A percentile compares a stretch with the other conserved stretches of the same genome.
Evolutionary conservation across 1,284 basidiomycete genomes (phyloP).

Genomic region (Boletus putidus): DNA sequence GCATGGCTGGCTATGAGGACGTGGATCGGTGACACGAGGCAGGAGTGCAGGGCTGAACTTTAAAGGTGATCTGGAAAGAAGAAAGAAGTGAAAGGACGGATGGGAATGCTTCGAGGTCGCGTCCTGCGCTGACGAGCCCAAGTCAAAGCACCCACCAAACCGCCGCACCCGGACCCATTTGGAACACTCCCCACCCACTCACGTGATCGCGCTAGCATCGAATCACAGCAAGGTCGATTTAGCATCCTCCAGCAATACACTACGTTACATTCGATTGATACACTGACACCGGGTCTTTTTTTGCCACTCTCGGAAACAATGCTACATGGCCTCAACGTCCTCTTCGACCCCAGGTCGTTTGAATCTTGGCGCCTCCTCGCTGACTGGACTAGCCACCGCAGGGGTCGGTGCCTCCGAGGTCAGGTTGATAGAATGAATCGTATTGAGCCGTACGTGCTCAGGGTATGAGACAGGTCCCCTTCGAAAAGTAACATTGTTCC

Average conservation of each 20-base stretch:
- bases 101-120: constrained; percentile 35
- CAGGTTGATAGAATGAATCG: not conserved
- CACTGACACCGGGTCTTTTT: not conserved
- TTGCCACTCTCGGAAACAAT: not conserved
- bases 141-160: constrained; percentile 24
- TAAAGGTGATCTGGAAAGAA: constrained; percentile 13
- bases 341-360: not conserved
- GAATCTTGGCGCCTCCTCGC: not conserved
- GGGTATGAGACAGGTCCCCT: not conserved
- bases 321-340: not conserved
- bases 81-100: constrained; percentile 20
- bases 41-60: constrained; percentile 3
- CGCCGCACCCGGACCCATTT: constrained; percentile 34
- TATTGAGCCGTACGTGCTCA: not conserved
- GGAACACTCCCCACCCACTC: constrained; percentile 28
- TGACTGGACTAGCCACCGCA: not conserved
- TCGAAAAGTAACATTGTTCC: not conserved
- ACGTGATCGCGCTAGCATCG: constrained; percentile 26
- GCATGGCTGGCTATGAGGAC: constrained; percentile 37
- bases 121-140: constrained; percentile 42
- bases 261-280: not conserved
- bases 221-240: constrained; percentile 4
- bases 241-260: constrained; percentile 4
- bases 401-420: not conserved
- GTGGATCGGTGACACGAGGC: not conserved